Conservation (phyloP, 805 yeast genomes). For the Candida boleticola region DNA sequence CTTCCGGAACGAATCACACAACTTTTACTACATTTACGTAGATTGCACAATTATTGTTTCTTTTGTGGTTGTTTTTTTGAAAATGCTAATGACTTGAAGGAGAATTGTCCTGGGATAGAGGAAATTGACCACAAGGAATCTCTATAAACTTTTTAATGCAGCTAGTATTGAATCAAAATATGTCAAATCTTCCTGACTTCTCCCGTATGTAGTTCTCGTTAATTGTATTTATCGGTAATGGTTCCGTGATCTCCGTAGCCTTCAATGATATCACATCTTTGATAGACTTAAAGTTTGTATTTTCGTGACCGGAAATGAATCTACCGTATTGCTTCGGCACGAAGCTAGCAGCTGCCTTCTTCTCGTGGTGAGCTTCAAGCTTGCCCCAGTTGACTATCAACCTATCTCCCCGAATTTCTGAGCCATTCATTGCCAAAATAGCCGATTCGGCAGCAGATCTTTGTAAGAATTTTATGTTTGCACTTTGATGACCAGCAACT, state of each 20-base stretch:
- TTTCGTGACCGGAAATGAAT: too few species aligned
- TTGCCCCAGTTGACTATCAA: conserved; percentile 33
- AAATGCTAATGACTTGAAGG: conserved; percentile 34
- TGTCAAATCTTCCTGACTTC: conserved; percentile 7
- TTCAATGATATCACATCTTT: too few species aligned
- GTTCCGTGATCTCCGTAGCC: conserved; percentile 16
- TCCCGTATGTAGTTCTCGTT: conserved; percentile 17
- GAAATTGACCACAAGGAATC: conserved; percentile 40
- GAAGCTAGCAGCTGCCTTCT: too few species aligned
- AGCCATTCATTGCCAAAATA: conserved; percentile 29
- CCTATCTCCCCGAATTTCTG: conserved; percentile 25
- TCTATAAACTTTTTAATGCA: too few species aligned
- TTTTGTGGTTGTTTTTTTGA: conserved; percentile 47
- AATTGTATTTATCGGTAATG: conserved; percentile 13
- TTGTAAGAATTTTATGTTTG: conserved; percentile 24
- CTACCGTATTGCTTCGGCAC: too few species aligned
- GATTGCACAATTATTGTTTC: conserved; percentile 43
- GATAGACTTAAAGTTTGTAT: too few species aligned
- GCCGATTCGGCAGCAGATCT: conserved; percentile 40
- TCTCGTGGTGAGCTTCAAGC: too few species aligned
- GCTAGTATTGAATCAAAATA: too few species aligned
- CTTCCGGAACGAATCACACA: conserved; percentile 7
- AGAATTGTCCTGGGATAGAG: conserved; percentile 48
- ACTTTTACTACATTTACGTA: conserved; percentile 39
- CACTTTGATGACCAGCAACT: conserved; percentile 19